phyloP scores from a whole-genome alignment of 2,329 filamentous ascomycete species.

The Camillea tinctor region DNA sequence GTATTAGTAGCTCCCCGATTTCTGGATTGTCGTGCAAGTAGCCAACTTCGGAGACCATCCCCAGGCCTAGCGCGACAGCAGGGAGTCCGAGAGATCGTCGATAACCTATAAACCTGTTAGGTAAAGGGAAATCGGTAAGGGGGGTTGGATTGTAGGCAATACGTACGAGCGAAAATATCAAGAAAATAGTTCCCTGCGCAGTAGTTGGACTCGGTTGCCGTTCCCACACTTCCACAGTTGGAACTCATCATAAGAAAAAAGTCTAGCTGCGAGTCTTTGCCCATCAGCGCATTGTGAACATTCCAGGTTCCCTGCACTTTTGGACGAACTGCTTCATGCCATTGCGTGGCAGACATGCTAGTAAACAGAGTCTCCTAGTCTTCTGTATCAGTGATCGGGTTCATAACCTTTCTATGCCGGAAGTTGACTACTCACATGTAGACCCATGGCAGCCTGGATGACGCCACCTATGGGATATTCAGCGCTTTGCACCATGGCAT shows the following conservation, averaged over 20 bases:
- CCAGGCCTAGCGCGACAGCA: constrained; percentile 24
- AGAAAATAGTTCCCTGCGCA: constrained; percentile 36
- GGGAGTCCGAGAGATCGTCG: no score
- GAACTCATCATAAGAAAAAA: constrained; percentile 33
- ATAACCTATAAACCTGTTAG: no score
- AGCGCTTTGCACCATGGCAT: neutral
- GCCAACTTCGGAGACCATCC: constrained; percentile 36
- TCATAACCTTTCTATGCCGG: no score
- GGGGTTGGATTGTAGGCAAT: no score
- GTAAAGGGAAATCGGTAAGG: no score
- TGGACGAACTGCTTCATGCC: constrained; percentile 20
- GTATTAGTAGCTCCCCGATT: constrained; percentile 14
- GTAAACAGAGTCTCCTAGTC: constrained; percentile 22
- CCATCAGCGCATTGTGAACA: constrained; percentile 6
- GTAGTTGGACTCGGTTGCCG: constrained; percentile 35
- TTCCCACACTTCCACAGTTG: constrained; percentile 29
- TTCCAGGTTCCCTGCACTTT: constrained; percentile 19
- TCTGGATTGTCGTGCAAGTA: constrained; percentile 31
- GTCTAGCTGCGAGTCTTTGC: constrained; percentile 20
- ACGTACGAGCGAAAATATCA: constrained; percentile 33
- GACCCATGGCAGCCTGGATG: constrained; percentile 35
- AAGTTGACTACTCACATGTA: no score
- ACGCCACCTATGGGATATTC: constrained; percentile 28
- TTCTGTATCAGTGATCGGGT: no score
- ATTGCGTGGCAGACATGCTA: constrained; percentile 7